Percentiles rank a stretch among this genome's conserved stretches.
These are phyloP conservation scores for Albizia julibrissin DNA, from an alignment of 306 rosid species.

Conservation along the genomic window DNA sequence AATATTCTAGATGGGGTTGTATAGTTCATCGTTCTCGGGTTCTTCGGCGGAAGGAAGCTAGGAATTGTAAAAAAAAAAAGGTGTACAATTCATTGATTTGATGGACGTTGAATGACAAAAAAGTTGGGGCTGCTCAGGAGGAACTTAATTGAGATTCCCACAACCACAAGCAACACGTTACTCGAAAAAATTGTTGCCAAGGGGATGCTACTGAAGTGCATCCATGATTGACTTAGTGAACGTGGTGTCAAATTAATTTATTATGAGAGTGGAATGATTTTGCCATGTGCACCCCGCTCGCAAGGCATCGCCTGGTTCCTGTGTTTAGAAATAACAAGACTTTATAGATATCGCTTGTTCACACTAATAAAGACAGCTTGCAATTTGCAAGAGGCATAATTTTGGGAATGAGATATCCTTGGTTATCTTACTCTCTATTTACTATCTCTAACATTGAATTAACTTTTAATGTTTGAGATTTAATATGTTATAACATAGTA, in stretches of 20 bases:
- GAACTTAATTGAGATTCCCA: background rate
- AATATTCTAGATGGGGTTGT: background rate
- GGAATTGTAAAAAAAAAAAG: background rate
- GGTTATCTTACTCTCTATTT: no score
- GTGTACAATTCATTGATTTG: background rate
- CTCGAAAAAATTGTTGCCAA: background rate
- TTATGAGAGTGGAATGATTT: background rate
- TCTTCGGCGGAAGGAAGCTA: background rate
- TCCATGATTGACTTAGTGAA: background rate
- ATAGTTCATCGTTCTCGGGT: background rate
- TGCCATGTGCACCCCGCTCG: constrained; percentile 4
- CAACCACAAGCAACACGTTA: background rate
- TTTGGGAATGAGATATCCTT: background rate
- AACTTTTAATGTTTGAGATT: no score
- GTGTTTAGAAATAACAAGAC: background rate
- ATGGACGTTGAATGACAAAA: background rate
- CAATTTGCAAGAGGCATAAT: background rate
- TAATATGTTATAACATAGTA: no score
- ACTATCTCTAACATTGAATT: no score
- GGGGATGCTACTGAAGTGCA: background rate
- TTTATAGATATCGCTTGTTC: background rate
- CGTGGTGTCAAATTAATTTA: no score
- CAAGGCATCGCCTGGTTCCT: constrained; percentile 1
- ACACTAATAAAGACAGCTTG: no score
- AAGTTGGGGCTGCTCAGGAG: background rate